Conservation (phyloP, 371 early-diverging fungal genomes). For the Haplosporangium sp. region DNA sequence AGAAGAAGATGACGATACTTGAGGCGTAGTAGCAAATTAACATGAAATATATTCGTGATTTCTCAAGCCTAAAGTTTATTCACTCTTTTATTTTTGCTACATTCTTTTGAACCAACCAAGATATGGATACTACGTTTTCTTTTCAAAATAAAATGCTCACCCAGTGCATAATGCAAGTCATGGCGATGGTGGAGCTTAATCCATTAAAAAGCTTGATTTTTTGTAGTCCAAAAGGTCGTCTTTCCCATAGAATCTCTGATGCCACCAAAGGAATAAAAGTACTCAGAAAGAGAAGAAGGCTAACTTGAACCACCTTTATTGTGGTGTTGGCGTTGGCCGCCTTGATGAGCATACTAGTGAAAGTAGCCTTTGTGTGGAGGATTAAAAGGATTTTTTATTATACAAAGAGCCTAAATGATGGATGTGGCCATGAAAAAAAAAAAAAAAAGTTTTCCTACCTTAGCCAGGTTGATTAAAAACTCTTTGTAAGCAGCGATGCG, state of each 20-base stretch:
- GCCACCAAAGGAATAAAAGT: neutral
- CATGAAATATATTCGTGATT: neutral
- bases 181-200: constrained; percentile 6
- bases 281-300: neutral
- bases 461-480: neutral
- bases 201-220: constrained; percentile 20
- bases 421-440: neutral
- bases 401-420: neutral
- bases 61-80: too few relatives aligned
- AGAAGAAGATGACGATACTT: neutral
- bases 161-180: neutral
- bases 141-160: constrained; percentile 6
- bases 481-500: neutral
- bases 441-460: neutral
- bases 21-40: neutral
- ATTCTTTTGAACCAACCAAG: too few relatives aligned
- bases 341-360: neutral
- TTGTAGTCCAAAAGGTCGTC: constrained; percentile 12
- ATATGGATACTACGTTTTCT: neutral
- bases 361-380: neutral
- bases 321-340: neutral
- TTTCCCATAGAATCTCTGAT: constrained; percentile 23
- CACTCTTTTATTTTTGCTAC: too few relatives aligned
- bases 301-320: neutral
- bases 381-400: neutral